phyloP scores from a whole-genome alignment of 306 rosid genomes.

The Gillenia trifoliata region DNA sequence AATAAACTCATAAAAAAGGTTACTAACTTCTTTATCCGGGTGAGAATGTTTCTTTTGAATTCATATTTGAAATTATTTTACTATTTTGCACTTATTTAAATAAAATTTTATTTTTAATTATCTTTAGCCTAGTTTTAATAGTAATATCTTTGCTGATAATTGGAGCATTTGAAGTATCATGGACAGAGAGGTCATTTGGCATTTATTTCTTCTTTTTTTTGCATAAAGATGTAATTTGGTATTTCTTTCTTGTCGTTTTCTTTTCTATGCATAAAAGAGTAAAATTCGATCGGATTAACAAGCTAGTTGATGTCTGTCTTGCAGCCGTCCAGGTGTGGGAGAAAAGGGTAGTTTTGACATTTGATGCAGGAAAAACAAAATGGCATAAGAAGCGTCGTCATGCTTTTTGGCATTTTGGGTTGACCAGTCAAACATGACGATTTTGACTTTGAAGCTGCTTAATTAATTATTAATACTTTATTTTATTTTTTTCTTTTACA shows the following conservation, averaged over 20 bases:
- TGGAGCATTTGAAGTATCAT: background rate
- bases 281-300: background rate
- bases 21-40: too few species aligned
- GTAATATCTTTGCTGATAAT: background rate
- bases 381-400: background rate
- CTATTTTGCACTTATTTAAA: too few species aligned
- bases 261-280: background rate
- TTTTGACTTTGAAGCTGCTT: slow-evolving; percentile 20
- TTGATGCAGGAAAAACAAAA: background rate
- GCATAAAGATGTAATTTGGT: background rate
- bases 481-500: background rate
- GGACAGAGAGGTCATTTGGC: background rate
- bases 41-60: too few species aligned
- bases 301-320: background rate
- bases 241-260: background rate
- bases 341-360: background rate
- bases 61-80: too few species aligned
- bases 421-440: slow-evolving; percentile 20
- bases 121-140: too few species aligned
- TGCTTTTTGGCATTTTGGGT: background rate
- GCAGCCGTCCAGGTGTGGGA: background rate
- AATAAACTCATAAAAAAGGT: too few species aligned
- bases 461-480: background rate
- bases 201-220: background rate
- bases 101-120: too few species aligned